Conservation (phyloP, 2,329 filamentous ascomycete species). For the Pleomassaria siparia region DNA sequence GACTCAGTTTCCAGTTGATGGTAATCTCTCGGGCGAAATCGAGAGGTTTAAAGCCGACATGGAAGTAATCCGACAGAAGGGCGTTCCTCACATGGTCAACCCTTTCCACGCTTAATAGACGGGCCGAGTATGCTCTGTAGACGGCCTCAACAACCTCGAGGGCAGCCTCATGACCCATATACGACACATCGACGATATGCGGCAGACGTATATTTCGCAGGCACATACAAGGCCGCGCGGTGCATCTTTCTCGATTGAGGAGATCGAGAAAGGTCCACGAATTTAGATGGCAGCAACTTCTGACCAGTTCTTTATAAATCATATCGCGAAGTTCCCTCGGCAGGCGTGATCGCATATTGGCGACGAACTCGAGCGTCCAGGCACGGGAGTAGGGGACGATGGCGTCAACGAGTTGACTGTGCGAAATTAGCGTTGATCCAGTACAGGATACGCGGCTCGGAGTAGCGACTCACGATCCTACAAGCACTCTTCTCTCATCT, state of each 20-base stretch:
- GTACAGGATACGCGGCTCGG: not conserved
- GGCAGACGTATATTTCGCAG: not conserved
- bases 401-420: not conserved
- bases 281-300: not conserved
- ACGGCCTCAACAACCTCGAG: slow-evolving; percentile 2
- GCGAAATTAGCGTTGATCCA: not conserved
- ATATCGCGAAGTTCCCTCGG: slow-evolving; percentile 3
- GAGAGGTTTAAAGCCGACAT: slow-evolving; percentile 2
- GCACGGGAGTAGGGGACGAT: not conserved
- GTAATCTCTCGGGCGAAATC: not conserved
- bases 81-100: not conserved
- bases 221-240: not conserved
- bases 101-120: not conserved
- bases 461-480: not conserved
- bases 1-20: not conserved
- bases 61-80: not conserved
- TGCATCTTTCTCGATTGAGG: not conserved
- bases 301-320: not conserved
- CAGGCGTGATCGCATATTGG: not conserved
- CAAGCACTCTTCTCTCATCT: not conserved
- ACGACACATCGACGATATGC: not conserved
- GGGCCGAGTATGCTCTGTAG: not conserved
- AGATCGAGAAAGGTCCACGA: not conserved
- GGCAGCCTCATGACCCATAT: not conserved
- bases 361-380: not conserved